Base-by-base conservation (phyloP, 1,284 basidiomycete genomes). In the Meira nashicola region DNA sequence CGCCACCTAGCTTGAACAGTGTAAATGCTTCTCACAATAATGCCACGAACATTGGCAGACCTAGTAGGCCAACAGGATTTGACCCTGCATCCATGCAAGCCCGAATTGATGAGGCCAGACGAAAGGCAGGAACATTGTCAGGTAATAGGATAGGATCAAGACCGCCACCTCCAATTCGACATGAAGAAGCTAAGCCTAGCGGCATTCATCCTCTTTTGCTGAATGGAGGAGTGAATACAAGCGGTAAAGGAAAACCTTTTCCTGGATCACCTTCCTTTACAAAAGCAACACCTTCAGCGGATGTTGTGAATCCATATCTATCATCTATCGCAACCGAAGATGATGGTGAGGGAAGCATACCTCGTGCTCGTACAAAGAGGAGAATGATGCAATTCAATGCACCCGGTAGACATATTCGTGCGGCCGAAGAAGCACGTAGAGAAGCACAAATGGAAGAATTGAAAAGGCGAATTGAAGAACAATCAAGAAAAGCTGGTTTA, bases 391-490 rank as follows among this genome's bases (percentile, higher is more conserved):
- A 73, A 40, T 78, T 78, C 58, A 66, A 75, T 58, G 63, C 62
- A 15, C 73, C 74, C 0, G 74, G 76, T 2, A 62, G 73, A 28
- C 74, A 78, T 52, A 56, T 78, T 12, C 23, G 57, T 9, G 67
- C 65, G 43, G 76, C 76, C 0, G 76, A 78, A 60, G 71, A 75
- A 54, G 39, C 64, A 23, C 61, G 76, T 19, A 58, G 68, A 4
- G 71, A 83, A 46, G 83, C 82, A 33, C 88, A 92, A 77, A 83
- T 99, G 66, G 93, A 97, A 71, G 91, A 85, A 21, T 82, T 98
- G 48, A 95, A 95, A 80, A 86, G 89, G 76, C 83, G 92, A 47
- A 97, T 99, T 67, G 90, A 90, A 12, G 91, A 93, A 78, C 87
- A 87, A 66, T 89, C 91, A 33, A 84, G 86, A 64, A 96, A 94